phyloP scores from a whole-genome alignment of 169 alveolate genomes.

The Eimeria praecox region DNA sequence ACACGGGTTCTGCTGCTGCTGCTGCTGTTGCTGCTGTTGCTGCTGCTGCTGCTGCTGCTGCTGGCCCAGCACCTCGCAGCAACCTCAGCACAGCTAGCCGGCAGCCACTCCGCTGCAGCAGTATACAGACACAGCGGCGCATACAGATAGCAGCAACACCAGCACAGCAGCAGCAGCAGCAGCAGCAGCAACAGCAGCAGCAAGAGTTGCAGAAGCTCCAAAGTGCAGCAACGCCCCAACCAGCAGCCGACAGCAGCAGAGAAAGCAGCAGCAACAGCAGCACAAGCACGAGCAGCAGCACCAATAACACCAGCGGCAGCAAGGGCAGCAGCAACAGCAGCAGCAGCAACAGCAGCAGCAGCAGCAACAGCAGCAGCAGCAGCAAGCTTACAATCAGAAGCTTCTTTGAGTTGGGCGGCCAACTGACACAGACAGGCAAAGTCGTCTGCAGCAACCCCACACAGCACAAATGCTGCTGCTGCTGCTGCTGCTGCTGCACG shows the following conservation, averaged over 20 bases:
- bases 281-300: background rate
- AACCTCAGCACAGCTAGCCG: slow-evolving; percentile 29
- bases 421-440: background rate
- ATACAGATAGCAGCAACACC: background rate
- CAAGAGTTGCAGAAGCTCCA: background rate
- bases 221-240: background rate
- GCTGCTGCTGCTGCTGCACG: background rate
- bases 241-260: background rate
- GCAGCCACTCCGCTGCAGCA: slow-evolving; percentile 56
- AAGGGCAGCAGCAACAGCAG: background rate
- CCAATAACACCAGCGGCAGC: background rate
- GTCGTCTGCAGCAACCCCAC: background rate
- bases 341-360: slow-evolving; percentile 7
- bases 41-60: slow-evolving; percentile 54
- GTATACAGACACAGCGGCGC: background rate
- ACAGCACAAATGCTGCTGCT: background rate
- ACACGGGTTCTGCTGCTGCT: background rate
- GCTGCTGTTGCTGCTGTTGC: slow-evolving; percentile 32
- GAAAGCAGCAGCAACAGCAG: background rate
- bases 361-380: slow-evolving; percentile 30
- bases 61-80: slow-evolving; percentile 28
- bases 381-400: background rate
- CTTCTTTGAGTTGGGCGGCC: background rate
- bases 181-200: background rate
- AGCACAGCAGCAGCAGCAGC: background rate